phyloP scores from a whole-genome alignment of 225 moss, liverwort and hornwort genomes.

The Pseudisothecium myosuroides region DNA sequence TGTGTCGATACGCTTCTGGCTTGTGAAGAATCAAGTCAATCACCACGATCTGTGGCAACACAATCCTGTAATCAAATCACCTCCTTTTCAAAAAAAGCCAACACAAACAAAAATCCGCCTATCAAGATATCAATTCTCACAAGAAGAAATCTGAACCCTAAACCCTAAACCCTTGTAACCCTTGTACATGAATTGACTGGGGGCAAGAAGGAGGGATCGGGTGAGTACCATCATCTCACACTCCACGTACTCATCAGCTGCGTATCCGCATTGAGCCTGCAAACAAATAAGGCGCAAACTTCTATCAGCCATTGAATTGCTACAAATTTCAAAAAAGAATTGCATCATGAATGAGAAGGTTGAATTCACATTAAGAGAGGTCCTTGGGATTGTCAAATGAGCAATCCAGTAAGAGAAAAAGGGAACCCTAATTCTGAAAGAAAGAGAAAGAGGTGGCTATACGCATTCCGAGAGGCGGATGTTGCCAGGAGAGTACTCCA shows the following conservation, averaged over 20 bases:
- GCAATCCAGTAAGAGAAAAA: background rate
- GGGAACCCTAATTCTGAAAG: background rate
- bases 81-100: background rate
- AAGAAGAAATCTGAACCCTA: background rate
- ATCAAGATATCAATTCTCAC: background rate
- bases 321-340: background rate
- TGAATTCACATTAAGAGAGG: background rate
- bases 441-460: background rate
- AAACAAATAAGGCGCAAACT: background rate
- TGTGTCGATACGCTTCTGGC: slow-evolving; percentile 75
- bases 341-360: background rate
- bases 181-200: background rate
- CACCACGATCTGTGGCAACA: slow-evolving; percentile 57
- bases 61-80: background rate
- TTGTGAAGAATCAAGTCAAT: slow-evolving; percentile 90
- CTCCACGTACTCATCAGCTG: slow-evolving; percentile 86
- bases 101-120: background rate
- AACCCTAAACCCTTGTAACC: background rate
- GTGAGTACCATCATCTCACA: slow-evolving; percentile 70
- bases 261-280: slow-evolving; percentile 57
- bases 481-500: slow-evolving; percentile 93
- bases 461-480: slow-evolving; percentile 84
- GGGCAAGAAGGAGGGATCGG: background rate
- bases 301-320: background rate
- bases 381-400: background rate